Evolutionary conservation across 2,329 filamentous ascomycete genomes (phyloP), one percentile per base, ranked within the genome.

Genomic region (Graphilbum fragrans): DNA sequence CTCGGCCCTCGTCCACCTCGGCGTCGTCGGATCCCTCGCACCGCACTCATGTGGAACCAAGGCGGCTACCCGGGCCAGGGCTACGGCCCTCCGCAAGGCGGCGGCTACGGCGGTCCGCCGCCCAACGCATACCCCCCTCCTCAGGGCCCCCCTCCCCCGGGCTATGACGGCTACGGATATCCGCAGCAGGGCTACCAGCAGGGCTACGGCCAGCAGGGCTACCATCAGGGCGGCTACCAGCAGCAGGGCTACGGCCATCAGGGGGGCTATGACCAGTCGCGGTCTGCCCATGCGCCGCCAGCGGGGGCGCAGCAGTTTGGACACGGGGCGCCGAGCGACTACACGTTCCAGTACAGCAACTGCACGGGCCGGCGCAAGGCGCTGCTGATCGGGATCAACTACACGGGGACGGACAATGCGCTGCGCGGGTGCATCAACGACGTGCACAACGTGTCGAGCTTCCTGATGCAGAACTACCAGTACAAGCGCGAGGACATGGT

Each of bases 401-500:
- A 87, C 65, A 81, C 86, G 52, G 76, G 77, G 40, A 78, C 83
- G 55, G 62, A 77, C 19, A 81, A 75, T 38, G 79, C 85, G 65
- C 71, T 87, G 41, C 69, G 77, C 45, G 82, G 82, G 35, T 87
- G 82, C 60, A 85, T 87, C 69, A 87, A 87, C 61, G 82, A 87
- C 57, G 80, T 82, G 27, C 77, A 80, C 62, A 87, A 87, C 56
- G 74, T 87, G 60, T 84, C 80, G 25, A 62, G 63, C 41, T 87
- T 85, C 58, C 62, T 87, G 46, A 77, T 79, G 49, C 69, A 79
- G 56, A 66, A 68, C 45, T 80, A 82, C 54, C 69, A 72, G 38
- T 87, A 86, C 61, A 80, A 77, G 67, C 67, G 78, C 46, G 82
- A 87, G 61, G 82, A 87, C 52, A 87, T 86, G 81, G 80, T 87